phyloP scores from a whole-genome alignment of 2,329 filamentous ascomycete species.

The Colletotrichum shisoi region DNA sequence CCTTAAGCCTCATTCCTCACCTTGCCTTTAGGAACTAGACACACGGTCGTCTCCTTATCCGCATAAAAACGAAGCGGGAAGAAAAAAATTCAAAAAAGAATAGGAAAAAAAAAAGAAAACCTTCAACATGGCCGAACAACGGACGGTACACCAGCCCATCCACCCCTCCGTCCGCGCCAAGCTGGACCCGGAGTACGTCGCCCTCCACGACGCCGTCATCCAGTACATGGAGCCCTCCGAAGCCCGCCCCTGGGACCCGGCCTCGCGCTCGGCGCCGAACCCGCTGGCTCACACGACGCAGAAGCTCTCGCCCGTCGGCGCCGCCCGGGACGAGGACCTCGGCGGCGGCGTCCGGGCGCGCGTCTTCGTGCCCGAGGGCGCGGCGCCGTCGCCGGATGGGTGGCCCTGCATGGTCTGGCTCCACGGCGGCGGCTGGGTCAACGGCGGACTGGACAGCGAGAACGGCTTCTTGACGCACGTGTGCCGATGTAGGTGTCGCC shows the following conservation, averaged over 20 bases:
- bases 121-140: not conserved
- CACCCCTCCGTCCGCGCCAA: constrained; percentile 45
- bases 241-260: constrained; percentile 46
- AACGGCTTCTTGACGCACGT: constrained; percentile 48
- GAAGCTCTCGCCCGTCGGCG: constrained; percentile 8
- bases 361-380: constrained; percentile 46
- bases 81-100: too few relatives aligned
- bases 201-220: constrained; percentile 50
- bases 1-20: too few relatives aligned
- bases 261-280: constrained; percentile 8
- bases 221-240: constrained; percentile 51
- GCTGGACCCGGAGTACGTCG: constrained; percentile 52
- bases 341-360: constrained; percentile 45
- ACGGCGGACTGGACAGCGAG: constrained; percentile 48
- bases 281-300: constrained; percentile 23
- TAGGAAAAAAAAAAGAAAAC: too few relatives aligned
- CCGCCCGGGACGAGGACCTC: constrained; percentile 38
- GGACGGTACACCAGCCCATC: constrained; percentile 47
- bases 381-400: constrained; percentile 40
- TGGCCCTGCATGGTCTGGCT: constrained; percentile 53
- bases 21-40: too few relatives aligned
- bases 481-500: constrained; percentile 40
- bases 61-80: not conserved
- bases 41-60: too few relatives aligned
- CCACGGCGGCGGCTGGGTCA: constrained; percentile 53